phyloP scores from a whole-genome alignment of 257 asterid species.

The Galeopsis tetrahit region DNA sequence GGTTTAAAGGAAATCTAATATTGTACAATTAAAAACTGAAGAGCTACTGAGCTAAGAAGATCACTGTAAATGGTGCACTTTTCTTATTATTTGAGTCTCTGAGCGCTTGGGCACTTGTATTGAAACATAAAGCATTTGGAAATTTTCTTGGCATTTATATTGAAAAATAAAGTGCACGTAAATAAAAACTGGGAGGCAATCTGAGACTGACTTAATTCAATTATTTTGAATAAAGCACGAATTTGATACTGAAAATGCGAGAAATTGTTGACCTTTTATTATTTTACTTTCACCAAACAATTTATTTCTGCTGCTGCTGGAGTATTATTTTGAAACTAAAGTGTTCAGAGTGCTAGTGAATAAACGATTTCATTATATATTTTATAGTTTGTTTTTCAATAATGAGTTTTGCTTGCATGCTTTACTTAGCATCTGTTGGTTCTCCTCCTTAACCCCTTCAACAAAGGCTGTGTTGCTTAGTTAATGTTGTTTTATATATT shows the following conservation, averaged over 20 bases:
- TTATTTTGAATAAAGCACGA: constrained; percentile 1
- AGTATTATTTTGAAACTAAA: background rate
- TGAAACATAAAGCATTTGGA: constrained; percentile 10
- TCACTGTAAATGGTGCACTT: constrained; percentile 9
- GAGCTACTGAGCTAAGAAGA: background rate
- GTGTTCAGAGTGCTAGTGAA: background rate
- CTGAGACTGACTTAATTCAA: background rate
- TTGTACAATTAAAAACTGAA: background rate
- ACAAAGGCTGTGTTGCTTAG: background rate
- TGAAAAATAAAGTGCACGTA: background rate
- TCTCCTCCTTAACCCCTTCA: background rate
- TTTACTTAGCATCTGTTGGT: constrained; percentile 11
- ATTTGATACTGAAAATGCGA: constrained; percentile 11
- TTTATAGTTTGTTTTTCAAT: constrained; percentile 3
- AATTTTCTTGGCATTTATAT: constrained; percentile 9
- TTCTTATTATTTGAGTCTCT: constrained; percentile 7
- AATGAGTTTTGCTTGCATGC: constrained; percentile 2
- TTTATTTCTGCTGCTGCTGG: background rate
- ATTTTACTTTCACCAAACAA: constrained; percentile 3
- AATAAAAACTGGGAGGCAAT: constrained; percentile 14
- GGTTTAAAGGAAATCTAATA: constrained; percentile 14
- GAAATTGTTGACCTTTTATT: background rate
- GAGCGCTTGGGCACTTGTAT: constrained; percentile 12
- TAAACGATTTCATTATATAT: background rate
- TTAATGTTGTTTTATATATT: constrained; percentile 11